Evolutionary conservation across 169 alveolate genomes (phyloP), one percentile per base, ranked within the genome.

Genomic region (Eimeria tenella): DNA sequence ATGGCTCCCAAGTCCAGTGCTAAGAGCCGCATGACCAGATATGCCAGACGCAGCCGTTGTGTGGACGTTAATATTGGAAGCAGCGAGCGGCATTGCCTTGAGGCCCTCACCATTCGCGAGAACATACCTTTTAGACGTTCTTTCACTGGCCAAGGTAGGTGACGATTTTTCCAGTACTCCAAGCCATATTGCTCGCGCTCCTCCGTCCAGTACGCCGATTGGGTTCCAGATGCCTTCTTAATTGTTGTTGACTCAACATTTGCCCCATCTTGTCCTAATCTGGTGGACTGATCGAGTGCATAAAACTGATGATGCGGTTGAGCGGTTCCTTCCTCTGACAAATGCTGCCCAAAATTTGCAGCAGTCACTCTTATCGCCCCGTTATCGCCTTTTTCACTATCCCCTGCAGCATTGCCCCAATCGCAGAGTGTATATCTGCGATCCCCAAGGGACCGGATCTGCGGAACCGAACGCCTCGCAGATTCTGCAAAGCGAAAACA

Each of bases 1-100:
- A 71, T 52, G 11, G 82, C 55, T 5, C 55, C 82, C 82, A 71
- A 71, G 58, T 71, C 58, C 19, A 71, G 56, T 10, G 82, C 56
- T 9, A 71, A 71, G 15, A 71, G 0, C 25, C 82, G 79, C 82
- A 9, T 5, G 21, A 71, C 82, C 82, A 31, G 13, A n/a, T 9
- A 10, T 55, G 82, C 56, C 11, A 25, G 82, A 5, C 82, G 55
- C 56, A 71, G 55, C 21, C 55, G 58, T 71, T 25, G 82, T 13
- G 25, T 55, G 49, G 19, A n/a, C 21, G 9, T 71, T 21, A 25
- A n/a, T 25, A 31, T 21, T 31, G 82, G 82, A 11, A 71, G n/a
- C 9, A 71, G 56, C 25, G 82, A 71, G 56, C 53, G 19, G 82
- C 82, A 71, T 31, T 8, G 7, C 13, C 21, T 4, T 11, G 82